Percentiles rank a stretch among this genome's conserved stretches.
Evolutionary conservation across 2,329 filamentous ascomycete species (phyloP).

Genomic region (Magnaporthiopsis incrustans): DNA sequence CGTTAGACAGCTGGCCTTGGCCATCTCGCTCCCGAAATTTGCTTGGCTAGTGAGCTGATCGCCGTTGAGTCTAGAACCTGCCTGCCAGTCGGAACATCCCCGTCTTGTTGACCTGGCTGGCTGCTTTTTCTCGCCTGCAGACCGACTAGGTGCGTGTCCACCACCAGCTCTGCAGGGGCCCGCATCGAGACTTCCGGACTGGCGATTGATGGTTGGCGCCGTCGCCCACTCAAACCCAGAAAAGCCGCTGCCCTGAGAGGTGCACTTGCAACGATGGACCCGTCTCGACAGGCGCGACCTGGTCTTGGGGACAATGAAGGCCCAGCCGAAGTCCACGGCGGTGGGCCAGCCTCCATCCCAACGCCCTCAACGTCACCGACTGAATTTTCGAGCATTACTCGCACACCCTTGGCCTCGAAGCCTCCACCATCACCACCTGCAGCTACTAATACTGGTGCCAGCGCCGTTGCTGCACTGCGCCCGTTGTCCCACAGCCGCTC

Average conservation of each 20-base stretch:
- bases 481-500: slow-evolving; percentile 32
- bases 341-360: neutral
- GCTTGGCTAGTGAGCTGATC: no score
- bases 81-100: no score
- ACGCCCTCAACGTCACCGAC: neutral
- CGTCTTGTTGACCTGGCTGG: no score
- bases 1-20: no score
- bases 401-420: neutral
- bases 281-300: neutral
- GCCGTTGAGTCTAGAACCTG: no score
- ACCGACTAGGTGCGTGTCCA: no score
- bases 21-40: no score
- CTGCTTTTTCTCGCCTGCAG: neutral
- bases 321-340: neutral
- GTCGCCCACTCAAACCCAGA: neutral
- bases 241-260: neutral
- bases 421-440: neutral
- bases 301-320: neutral
- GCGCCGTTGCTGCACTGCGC: neutral
- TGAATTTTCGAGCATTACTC: slow-evolving; percentile 5
- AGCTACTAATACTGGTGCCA: neutral
- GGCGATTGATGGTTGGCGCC: no score
- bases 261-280: neutral
- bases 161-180: no score
- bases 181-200: no score